Evolutionary conservation across 2,329 filamentous ascomycete genomes (phyloP).

Genomic region (Alternaria hordeiaustralica): DNA sequence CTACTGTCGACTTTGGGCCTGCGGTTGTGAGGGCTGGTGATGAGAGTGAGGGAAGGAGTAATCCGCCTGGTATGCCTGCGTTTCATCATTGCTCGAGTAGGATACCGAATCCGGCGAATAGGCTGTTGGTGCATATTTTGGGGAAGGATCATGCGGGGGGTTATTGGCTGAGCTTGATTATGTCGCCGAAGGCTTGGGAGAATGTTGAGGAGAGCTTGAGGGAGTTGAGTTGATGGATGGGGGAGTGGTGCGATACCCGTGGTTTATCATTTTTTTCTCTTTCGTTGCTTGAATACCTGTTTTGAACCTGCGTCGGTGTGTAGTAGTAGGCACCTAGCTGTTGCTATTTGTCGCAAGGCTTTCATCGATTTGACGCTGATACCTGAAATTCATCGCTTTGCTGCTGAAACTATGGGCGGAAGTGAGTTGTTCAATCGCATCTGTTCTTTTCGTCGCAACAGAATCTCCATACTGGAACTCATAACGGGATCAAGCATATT

Average conservation of each 20-base stretch:
- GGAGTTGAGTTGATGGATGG: background rate
- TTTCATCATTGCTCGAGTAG: constrained; percentile 20
- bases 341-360: background rate
- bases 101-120: constrained; percentile 4
- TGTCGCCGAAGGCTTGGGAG: constrained; percentile 14
- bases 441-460: background rate
- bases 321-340: background rate
- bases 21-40: constrained; percentile 17
- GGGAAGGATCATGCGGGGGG: constrained; percentile 17
- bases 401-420: too few species aligned
- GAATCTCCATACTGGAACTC: background rate
- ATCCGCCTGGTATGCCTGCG: constrained; percentile 16
- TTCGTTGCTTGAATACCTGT: background rate
- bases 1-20: constrained; percentile 27
- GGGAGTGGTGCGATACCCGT: background rate
- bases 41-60: background rate
- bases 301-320: background rate
- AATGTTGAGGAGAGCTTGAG: constrained; percentile 14
- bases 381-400: too few species aligned
- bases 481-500: too few species aligned
- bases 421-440: too few species aligned
- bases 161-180: constrained; percentile 19
- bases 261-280: background rate
- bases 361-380: too few species aligned
- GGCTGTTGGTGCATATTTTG: constrained; percentile 19